phyloP scores from a whole-genome alignment of 306 rosid genomes.

The Parietaria judaica region DNA sequence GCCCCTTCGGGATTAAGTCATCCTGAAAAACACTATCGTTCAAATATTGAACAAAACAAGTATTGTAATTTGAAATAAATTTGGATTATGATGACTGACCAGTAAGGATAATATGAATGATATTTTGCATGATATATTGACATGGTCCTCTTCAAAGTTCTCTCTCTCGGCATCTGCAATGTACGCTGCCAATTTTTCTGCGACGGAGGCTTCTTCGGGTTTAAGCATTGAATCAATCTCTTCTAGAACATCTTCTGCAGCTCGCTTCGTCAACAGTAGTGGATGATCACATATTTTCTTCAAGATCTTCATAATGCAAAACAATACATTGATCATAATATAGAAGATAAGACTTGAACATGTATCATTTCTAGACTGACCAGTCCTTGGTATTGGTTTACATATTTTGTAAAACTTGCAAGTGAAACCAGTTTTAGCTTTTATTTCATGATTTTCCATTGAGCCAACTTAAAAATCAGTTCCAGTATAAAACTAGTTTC shows the following conservation, averaged over 20 bases:
- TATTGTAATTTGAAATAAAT: constrained; percentile 8
- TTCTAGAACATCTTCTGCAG: constrained; percentile 87
- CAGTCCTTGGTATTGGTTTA: too few relatives aligned
- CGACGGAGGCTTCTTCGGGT: constrained; percentile 60
- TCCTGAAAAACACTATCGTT: constrained; percentile 33
- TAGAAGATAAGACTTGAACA: neutral
- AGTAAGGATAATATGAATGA: constrained; percentile 67
- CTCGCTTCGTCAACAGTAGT: constrained; percentile 78
- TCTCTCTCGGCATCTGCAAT: constrained; percentile 67
- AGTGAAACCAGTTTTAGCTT: too few relatives aligned
- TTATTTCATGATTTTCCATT: too few relatives aligned
- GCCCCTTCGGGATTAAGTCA: constrained; percentile 69
- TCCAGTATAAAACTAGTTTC: too few relatives aligned
- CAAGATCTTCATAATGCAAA: constrained; percentile 48
- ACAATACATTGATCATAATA: constrained; percentile 8
- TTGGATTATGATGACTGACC: constrained; percentile 36
- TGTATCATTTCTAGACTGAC: too few relatives aligned
- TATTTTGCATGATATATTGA: constrained; percentile 71
- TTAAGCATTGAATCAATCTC: constrained; percentile 67
- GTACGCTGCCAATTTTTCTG: constrained; percentile 66
- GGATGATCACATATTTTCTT: constrained; percentile 95
- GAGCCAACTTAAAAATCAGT: too few relatives aligned
- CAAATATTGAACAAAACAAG: constrained; percentile 1
- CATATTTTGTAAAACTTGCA: too few relatives aligned
- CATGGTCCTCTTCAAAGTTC: constrained; percentile 46